A percentile compares a stretch with the other conserved stretches of the same genome.
Conservation (phyloP, 1,284 basidiomycete species). For the Xerocomus minutiporus region DNA sequence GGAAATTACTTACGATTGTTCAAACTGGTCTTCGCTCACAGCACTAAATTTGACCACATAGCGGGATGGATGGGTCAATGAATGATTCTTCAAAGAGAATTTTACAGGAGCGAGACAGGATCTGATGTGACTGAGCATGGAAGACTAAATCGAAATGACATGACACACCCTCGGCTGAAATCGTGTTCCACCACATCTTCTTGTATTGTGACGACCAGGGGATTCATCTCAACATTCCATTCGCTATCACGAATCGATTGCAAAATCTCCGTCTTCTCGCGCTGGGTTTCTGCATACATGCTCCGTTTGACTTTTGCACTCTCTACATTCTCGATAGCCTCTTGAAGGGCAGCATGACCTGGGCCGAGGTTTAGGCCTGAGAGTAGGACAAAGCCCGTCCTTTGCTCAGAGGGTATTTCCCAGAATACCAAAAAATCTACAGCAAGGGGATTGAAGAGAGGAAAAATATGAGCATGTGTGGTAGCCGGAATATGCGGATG, state of each 20-base stretch:
- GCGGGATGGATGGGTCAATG: slow-evolving; percentile 51
- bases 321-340: slow-evolving; percentile 54
- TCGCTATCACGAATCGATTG: slow-evolving; percentile 63
- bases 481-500: slow-evolving; percentile 62
- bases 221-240: slow-evolving; percentile 79
- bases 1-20: slow-evolving; percentile 36
- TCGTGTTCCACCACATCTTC: slow-evolving; percentile 51
- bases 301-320: slow-evolving; percentile 67
- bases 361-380: slow-evolving; percentile 65
- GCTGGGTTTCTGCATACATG: slow-evolving; percentile 86
- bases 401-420: slow-evolving; percentile 54
- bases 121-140: slow-evolving; percentile 37
- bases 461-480: slow-evolving; percentile 62
- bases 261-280: slow-evolving; percentile 65
- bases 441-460: slow-evolving; percentile 69
- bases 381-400: slow-evolving; percentile 58
- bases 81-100: slow-evolving; percentile 67
- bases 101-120: slow-evolving; percentile 51
- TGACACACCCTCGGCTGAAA: slow-evolving; percentile 59
- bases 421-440: slow-evolving; percentile 75
- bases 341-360: slow-evolving; percentile 56
- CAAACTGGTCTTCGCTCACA: slow-evolving; percentile 19
- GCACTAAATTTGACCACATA: slow-evolving; percentile 48
- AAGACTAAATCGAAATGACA: background rate
- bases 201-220: slow-evolving; percentile 50